Evolutionary conservation across 1,139 yeast species (phyloP), one percentile per base, ranked within the genome.

Genomic region (Geotrichum citri-aurantii): DNA sequence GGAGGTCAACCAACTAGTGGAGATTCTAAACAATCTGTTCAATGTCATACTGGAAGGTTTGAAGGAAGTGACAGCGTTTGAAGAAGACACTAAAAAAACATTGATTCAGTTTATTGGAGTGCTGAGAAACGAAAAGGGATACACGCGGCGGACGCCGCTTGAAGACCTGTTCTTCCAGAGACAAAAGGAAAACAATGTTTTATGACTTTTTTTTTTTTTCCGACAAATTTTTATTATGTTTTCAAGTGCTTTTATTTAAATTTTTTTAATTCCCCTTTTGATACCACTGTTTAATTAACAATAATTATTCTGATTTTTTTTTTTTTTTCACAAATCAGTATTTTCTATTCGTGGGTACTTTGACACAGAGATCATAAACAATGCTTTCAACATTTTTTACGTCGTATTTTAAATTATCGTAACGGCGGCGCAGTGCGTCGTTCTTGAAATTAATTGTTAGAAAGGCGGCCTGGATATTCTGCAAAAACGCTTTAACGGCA

Each of bases 371-470:
- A 59, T 71, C 73, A 54, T 70, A 71, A 14, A 71, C 69, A 12
- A 71, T 67, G 56, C 70, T 74, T 56, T 72, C 75, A 19, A 71
- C 70, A 57, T 70, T 70, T 60, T 72, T 72, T 40, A 71, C 71
- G 48, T 72, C 73, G 56, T 72, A 72, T 59, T 72, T 72, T 56
- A 72, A 61, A 10, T 69, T 60, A 58, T 72, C 75, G 21, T 64
- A 65, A 7, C 73, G 66, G 40, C 74, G 59, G 44, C 75, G 62
- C 57, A 72, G 63, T 29, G 65, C 60, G 55, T 72, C 75, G 49
- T 72, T 72, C 58, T 71, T 71, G 56, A 72, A 60, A 55, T 72
- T 71, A 48, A 72, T 62, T 29, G 66, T 61, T 63, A 67, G 61
- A 54, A 71, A 70, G 0, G 71, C 71, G 7, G 70, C 63, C 52